phyloP scores from a whole-genome alignment of 306 rosid species.

The Dalbergia cochinchinensis region DNA sequence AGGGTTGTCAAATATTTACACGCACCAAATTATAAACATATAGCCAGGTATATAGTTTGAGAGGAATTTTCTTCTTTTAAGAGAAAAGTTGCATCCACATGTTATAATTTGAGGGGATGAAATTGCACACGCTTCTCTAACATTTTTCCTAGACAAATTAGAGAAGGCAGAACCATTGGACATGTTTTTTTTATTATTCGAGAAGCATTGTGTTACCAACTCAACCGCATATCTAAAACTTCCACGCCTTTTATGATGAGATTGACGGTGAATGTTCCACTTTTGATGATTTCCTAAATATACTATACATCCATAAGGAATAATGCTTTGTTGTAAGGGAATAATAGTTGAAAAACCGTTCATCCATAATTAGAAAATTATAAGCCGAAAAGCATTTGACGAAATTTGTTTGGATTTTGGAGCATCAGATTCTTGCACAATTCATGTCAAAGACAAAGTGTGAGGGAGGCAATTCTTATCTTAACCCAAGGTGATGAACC shows the following conservation, averaged over 20 bases:
- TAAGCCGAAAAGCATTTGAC: slow-evolving; percentile 20
- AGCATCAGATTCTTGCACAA: slow-evolving; percentile 44
- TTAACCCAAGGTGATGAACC: background rate
- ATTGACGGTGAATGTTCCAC: slow-evolving; percentile 36
- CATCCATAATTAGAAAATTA: slow-evolving; percentile 2
- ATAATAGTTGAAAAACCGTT: slow-evolving; percentile 31
- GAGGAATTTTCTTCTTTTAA: background rate
- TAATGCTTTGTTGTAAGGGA: slow-evolving; percentile 18
- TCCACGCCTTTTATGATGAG: slow-evolving; percentile 30
- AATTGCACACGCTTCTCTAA: slow-evolving; percentile 32
- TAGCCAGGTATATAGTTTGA: background rate
- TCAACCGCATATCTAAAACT: slow-evolving; percentile 37
- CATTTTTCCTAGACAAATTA: background rate
- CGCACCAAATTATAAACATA: background rate
- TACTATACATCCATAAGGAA: slow-evolving; percentile 28
- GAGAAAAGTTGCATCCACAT: background rate
- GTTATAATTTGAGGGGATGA: background rate
- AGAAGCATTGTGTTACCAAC: slow-evolving; percentile 5
- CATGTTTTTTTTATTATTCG: slow-evolving; percentile 3
- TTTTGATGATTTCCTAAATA: slow-evolving; percentile 39
- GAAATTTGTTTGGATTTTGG: background rate
- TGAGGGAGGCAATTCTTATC: background rate
- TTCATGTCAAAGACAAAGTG: slow-evolving; percentile 28
- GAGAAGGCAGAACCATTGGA: slow-evolving; percentile 15
- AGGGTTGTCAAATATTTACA: background rate